Evolutionary conservation across 768 basidiomycete genomes (phyloP), one percentile per base, ranked within the genome.

Genomic region (Rhizopogon rudus): DNA sequence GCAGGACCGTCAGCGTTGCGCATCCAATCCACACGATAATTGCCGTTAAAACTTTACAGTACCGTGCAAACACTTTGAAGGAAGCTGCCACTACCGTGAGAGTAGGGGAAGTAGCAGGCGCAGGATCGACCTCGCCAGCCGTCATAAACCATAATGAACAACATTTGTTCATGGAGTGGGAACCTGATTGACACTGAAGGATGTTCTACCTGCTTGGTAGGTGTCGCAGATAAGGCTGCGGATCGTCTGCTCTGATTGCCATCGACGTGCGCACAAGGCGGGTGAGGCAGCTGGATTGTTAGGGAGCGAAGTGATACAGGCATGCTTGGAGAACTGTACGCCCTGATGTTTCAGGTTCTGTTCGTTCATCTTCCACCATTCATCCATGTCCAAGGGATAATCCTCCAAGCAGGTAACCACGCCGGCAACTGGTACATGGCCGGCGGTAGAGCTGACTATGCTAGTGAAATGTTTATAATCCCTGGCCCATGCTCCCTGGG

Each of bases 401-500:
- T 71, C 62, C 53, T 76, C 77, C 31, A 78, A 66, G 29, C 71
- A 73, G 2, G 74, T 77, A 5, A 76, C 65, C n/a, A 72, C 70
- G 16, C 77, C 57, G 12, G 69, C 66, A 45, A 74, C 68, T 1
- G 77, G 75, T 6, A 73, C 67, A 6, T 61, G 20, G 6, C 49
- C 29, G 6, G 6, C 1, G 1, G 57, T 64, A 17, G 68, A 65
- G 44, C 70, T 52, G 28, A 71, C 71, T 20, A 69, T 51, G 48
- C 20, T 53, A 20, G 22, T 56, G 61, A 46, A 71, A 72, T n/a
- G 68, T 64, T 53, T 42, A 46, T 72, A 74, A 52, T 71, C 71
- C 53, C 55, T 67, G 35, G 57, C 44, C 41, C 63, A 49, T n/a
- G 61, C 61, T 41, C 60, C 65, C 17, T 60, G 65, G 25, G 65